Evolutionary conservation across 306 rosid genomes (phyloP).

Genomic region (Quillaja saponaria): DNA sequence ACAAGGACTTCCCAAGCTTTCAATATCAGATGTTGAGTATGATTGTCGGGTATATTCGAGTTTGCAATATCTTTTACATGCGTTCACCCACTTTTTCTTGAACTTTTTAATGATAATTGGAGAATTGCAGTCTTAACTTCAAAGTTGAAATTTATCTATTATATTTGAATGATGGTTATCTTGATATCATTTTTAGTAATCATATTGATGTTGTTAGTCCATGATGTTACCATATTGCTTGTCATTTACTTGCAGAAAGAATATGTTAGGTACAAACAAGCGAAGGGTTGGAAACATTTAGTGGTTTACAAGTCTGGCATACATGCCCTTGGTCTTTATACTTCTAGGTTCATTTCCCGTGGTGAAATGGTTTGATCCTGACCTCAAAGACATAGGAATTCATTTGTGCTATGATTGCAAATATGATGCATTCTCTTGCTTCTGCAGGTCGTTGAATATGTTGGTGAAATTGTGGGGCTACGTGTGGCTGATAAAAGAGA

Average conservation of each 20-base stretch:
- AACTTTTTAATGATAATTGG: too few relatives aligned
- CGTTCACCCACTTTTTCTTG: too few relatives aligned
- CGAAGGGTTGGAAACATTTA: conserved; percentile 58
- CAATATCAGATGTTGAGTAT: conserved; percentile 46
- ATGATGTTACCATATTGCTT: too few relatives aligned
- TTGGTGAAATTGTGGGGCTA: conserved; percentile 73
- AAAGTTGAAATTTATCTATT: too few relatives aligned
- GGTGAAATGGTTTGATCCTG: conserved; percentile 59
- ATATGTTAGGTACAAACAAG: conserved; percentile 57
- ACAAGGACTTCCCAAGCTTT: conserved; percentile 43
- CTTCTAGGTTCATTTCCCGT: conserved; percentile 63
- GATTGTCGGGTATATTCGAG: conserved; percentile 63
- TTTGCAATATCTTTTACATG: too few relatives aligned
- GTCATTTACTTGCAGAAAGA: conserved; percentile 78
- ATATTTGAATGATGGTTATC: too few relatives aligned
- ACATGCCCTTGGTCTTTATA: conserved; percentile 80
- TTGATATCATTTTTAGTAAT: too few relatives aligned
- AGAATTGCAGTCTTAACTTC: too few relatives aligned
- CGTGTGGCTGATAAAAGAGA: conserved; percentile 70
- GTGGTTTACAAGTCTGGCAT: conserved; percentile 77
- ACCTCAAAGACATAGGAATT: neutral
- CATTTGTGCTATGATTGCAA: conserved; percentile 2
- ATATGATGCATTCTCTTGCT: conserved; percentile 25
- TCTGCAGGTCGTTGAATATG: conserved; percentile 68
- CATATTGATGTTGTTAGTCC: too few relatives aligned